Evolutionary conservation across 192 early-diverging fungal species (phyloP), one percentile per base, ranked within the genome.

Genomic region (Oehlia diaphana): DNA sequence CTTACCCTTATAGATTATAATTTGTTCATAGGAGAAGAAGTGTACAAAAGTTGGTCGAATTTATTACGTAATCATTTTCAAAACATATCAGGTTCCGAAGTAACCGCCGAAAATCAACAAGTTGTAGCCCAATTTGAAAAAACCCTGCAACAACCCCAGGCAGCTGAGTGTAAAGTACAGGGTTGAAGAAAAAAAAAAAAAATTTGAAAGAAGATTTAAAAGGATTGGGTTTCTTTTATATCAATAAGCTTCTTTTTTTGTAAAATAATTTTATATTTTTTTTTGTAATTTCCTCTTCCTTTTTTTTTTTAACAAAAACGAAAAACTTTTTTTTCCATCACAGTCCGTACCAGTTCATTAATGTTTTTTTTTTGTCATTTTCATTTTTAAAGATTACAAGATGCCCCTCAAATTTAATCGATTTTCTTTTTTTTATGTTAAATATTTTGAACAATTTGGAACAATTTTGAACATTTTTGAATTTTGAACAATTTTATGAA

Each of bases 1-100:
- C 79, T 97, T 8, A 79, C 88, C 65, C 84, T 93, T 80, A 84
- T 98, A 19, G 91, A 95, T 77, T 96, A 94, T 77, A 89, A 91
- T 31, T 87, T 97, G 12, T 90, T 87, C 86, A 91, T 95, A 14
- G 80, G 82, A 10, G 84, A 87, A 37, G 81, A 87, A 19, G 83
- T 83, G 21, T 92, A 86, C 64, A 84, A 83, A 61, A 77, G 82
- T 44, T 92, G 92, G 92, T 80, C 80, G 9, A 79, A 67, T 37
- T 76, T 83, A 10, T 61, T 85, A 67, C 72, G 79, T 19, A 74
- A 78, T 8, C 84, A 81, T 31, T 81, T 82, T 66, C 50, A 58
- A 58, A 19, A 4, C 14, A 58, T 58, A 21, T 58, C 50, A 58
- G 50, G 16, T 19, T 19, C 50, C 0, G 50, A 21, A 5, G 3